Conservation (phyloP, 2,329 filamentous ascomycete genomes). For the Lecanicillium sp. region DNA sequence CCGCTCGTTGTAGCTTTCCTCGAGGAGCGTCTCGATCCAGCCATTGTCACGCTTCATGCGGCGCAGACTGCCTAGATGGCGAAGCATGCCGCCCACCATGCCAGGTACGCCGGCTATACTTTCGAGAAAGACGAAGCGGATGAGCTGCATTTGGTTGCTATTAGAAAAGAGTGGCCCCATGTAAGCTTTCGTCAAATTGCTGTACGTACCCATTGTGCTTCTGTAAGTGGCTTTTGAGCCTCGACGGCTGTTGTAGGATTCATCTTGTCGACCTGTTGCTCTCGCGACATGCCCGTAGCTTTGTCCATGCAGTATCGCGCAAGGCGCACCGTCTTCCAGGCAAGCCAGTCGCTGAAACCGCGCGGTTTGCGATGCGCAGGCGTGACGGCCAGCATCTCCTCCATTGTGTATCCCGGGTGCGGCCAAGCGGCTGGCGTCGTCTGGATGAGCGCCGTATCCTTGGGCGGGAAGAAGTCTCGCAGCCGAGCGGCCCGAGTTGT, state of each 20-base stretch:
- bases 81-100: conserved; percentile 92
- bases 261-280: conserved; percentile 56
- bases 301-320: conserved; percentile 75
- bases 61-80: conserved; percentile 77
- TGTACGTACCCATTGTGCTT: conserved; percentile 65
- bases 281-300: conserved; percentile 64
- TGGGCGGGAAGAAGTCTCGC: conserved; percentile 54
- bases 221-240: conserved; percentile 58
- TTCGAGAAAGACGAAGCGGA: conserved; percentile 87
- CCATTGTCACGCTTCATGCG: conserved; percentile 89
- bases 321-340: conserved; percentile 67
- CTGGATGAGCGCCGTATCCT: conserved; percentile 52
- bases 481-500: conserved; percentile 37
- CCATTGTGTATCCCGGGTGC: conserved; percentile 65
- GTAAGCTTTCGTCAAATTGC: conserved; percentile 1
- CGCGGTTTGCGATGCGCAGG: conserved; percentile 70
- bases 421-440: conserved; percentile 59
- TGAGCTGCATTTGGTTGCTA: conserved; percentile 43
- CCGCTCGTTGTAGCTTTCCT: conserved; percentile 85
- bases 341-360: conserved; percentile 68
- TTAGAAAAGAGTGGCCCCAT: conserved; percentile 10
- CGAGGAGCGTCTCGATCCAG: conserved; percentile 88
- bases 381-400: conserved; percentile 67
- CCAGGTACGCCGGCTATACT: conserved; percentile 91
- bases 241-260: conserved; percentile 46